Evolutionary conservation across 768 basidiomycete species (phyloP), one percentile per base, ranked within the genome.

Genomic region (Gloeopeniophorella convolvens): DNA sequence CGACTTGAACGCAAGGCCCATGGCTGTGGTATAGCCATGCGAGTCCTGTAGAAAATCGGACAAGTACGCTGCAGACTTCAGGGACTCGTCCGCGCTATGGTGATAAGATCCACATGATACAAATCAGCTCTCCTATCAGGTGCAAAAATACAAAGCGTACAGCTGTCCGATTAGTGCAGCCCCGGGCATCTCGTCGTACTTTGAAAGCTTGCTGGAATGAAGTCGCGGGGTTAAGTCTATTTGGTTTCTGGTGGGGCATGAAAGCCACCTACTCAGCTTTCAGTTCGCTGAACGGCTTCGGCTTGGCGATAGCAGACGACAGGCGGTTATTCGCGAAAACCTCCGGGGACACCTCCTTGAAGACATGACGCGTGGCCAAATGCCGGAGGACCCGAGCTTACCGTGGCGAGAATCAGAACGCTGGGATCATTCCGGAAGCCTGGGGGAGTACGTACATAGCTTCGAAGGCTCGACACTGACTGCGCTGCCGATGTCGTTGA

Each of bases 401-500:
- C 6, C 15, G 5, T 1, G 18, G 8, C 11, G 20, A 33, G 9
- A 27, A 15, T 6, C 9, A 18, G 16, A 3, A n/a, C 15, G 7
- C 26, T 30, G 13, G 16, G 21, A 11, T 4, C 4, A 7, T 18
- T 21, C 18, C 8, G 27, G 10, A 35, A n/a, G n/a, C n/a, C n/a
- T n/a, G n/a, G n/a, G n/a, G n/a, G n/a, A n/a, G n/a, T 8, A 59
- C 59, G 9, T 51, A 71, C 71, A 67, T 3, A 73, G 56, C 50
- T 70, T 70, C n/a, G 54, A 42, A 2, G 64, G 50, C 36, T 69
- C 62, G 39, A 68, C 57, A 4, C 55, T 56, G 41, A 61, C 65
- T 18, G 62, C 65, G 20, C 56, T 60, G 11, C 65, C 69, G 32
- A 73, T 71, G 5, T 71, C 68, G 6, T 62, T 51, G n/a, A 66